These are phyloP conservation scores for Elsinoe batatas DNA, from an alignment of 2,329 filamentous ascomycete species.

Conservation along the genomic window DNA sequence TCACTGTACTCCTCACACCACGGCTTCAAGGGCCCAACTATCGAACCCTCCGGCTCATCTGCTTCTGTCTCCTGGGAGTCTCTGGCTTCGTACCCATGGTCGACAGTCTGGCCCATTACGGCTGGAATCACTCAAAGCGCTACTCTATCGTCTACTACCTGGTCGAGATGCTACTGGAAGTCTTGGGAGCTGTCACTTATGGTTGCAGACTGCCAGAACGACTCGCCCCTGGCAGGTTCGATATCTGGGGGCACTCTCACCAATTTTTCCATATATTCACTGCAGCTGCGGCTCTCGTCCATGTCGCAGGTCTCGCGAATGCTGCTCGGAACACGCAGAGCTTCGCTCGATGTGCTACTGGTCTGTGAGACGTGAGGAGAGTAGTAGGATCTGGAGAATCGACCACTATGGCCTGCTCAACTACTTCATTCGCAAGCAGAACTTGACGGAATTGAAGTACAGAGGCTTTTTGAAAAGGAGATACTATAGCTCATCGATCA, in stretches of 20 bases:
- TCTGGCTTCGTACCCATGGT: conserved; percentile 6
- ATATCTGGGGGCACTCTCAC: conserved; percentile 88
- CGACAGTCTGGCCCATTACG: neutral
- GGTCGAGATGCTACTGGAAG: conserved; percentile 1
- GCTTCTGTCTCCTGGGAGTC: conserved; percentile 1
- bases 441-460: no score
- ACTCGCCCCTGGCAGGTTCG: conserved; percentile 64
- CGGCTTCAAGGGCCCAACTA: neutral
- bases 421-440: no score
- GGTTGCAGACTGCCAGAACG: conserved; percentile 66
- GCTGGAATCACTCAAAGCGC: neutral
- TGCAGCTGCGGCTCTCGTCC: conserved; percentile 64
- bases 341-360: neutral
- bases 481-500: no score
- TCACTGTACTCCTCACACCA: neutral
- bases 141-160: conserved; percentile 1
- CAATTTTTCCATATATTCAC: conserved; percentile 92
- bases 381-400: no score
- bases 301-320: neutral
- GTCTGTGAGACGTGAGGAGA: no score
- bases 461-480: no score
- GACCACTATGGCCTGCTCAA: no score
- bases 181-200: neutral
- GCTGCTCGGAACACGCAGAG: neutral
- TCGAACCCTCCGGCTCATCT: neutral